Evolutionary conservation across 768 basidiomycete species (phyloP).

Genomic region (Pisolithus tinctorius): DNA sequence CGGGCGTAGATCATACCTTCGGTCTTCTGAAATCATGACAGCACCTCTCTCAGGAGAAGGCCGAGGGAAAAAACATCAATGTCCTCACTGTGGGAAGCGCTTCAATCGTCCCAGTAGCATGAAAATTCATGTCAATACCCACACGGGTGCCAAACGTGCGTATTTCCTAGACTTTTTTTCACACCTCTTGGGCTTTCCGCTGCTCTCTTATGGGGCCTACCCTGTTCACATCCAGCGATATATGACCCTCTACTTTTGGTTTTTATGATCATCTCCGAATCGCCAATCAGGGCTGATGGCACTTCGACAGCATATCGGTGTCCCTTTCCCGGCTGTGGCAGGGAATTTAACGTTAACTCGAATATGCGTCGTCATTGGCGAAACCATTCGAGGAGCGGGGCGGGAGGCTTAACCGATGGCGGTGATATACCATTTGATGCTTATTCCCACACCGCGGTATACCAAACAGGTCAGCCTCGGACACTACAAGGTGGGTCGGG

Average conservation of each 20-base stretch:
- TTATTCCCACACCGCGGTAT: slow-evolving; percentile 1
- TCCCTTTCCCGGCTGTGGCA: slow-evolving; percentile 65
- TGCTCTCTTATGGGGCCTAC: not conserved
- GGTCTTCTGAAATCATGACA: slow-evolving; percentile 22
- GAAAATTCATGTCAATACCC: slow-evolving; percentile 37
- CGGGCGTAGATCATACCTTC: slow-evolving; percentile 23
- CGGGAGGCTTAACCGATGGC: slow-evolving; percentile 17
- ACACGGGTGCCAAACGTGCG: slow-evolving; percentile 34
- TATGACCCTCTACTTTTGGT: not conserved
- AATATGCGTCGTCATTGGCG: slow-evolving; percentile 80
- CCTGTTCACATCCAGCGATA: not conserved
- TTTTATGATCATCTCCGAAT: not conserved
- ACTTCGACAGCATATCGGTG: slow-evolving; percentile 57
- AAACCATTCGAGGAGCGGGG: slow-evolving; percentile 42
- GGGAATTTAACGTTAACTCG: slow-evolving; percentile 77
- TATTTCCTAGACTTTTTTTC: slow-evolving; percentile 6
- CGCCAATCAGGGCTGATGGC: slow-evolving; percentile 12
- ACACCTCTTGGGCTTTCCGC: not conserved
- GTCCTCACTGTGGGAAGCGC: slow-evolving; percentile 33
- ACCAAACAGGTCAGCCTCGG: not conserved
- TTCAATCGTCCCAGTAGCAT: slow-evolving; percentile 38
- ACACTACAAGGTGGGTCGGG: not conserved
- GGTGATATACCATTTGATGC: slow-evolving; percentile 10
- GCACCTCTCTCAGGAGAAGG: slow-evolving; percentile 24
- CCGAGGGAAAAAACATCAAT: slow-evolving; percentile 31